A percentile compares a stretch with the other conserved stretches of the same genome.
Evolutionary conservation across 2,329 filamentous ascomycete species (phyloP).

Genomic region (Mollisiaceae sp.): DNA sequence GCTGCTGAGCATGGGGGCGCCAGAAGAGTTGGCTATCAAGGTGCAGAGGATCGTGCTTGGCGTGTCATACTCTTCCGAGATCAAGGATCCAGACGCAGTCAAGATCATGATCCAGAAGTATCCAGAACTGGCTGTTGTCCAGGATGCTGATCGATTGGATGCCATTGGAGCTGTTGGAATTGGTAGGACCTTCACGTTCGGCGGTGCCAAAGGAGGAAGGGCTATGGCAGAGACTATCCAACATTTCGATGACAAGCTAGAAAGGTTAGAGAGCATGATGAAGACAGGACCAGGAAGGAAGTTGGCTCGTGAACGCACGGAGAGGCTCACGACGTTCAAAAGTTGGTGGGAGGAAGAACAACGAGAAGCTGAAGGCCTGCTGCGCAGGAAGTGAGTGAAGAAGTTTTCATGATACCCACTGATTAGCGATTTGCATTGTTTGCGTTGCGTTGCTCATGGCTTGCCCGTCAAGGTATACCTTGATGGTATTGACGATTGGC

Average conservation of each 20-base stretch:
- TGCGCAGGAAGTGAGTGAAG: conserved; percentile 32
- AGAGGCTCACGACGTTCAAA: conserved; percentile 57
- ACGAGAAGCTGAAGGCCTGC: conserved; percentile 36
- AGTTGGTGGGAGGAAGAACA: conserved; percentile 64
- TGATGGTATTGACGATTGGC: conserved; percentile 11
- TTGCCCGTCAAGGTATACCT: conserved; percentile 20
- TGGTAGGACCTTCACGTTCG: conserved; percentile 78
- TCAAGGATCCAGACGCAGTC: conserved; percentile 66
- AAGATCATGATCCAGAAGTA: conserved; percentile 61
- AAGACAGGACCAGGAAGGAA: conserved; percentile 62
- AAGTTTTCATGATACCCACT: conserved; percentile 24
- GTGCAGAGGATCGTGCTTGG: conserved; percentile 77
- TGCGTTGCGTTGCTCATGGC: not conserved
- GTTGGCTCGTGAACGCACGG: conserved; percentile 59
- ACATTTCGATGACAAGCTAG: conserved; percentile 81
- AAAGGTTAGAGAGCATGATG: conserved; percentile 66
- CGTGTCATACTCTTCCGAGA: conserved; percentile 81
- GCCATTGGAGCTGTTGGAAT: conserved; percentile 89
- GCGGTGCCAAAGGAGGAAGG: conserved; percentile 63
- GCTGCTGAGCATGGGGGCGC: conserved; percentile 64
- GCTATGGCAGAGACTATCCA: conserved; percentile 69
- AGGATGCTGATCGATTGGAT: conserved; percentile 94
- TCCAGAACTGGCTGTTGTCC: conserved; percentile 84
- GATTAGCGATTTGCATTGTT: conserved; percentile 18
- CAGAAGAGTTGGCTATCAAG: conserved; percentile 63